Base-by-base conservation (phyloP, 768 basidiomycete species). In the Boletus sensibilis region DNA sequence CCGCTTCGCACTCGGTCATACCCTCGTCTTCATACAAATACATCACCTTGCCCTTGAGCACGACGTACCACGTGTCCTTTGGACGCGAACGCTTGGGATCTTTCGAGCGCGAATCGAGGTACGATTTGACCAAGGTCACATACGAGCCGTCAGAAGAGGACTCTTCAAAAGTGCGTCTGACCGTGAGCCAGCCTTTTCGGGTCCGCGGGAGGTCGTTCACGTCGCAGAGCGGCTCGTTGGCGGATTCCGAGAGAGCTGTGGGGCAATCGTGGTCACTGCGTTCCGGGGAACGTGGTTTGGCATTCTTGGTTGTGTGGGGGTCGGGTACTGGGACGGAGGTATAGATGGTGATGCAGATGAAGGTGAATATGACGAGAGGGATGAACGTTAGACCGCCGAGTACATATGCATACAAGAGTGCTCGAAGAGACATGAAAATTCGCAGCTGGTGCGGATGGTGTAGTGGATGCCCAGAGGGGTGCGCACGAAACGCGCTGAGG, bases 1-100 rank as follows among this genome's bases (percentile, higher is more conserved):
- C 95, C 4, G 88, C 93, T 67, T 88, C 88, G 73, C 92, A 94
- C 62, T 98, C 95, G 51, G 82, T 82, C 86, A 92, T 91, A 16
- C 78, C 80, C 74, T 97, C 94, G 72, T 95, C 91, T 72, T 96
- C 94, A 74, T 97, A 98, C 21, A 98, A 76, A 73, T 93, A 98
- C 31, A 98, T 75, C 38, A 96, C 86, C 65, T 85, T 88, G 42
- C 90, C 92, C 78, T 98, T 98, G 69, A 98, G 80, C 8, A 88
- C 92, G 51, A 88, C 90, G 69, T 87, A 97, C 86, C 91, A 97
- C 82, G 82, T 87, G 69, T 97, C 95, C 74, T 92, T 93, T 16
- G 94, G 92, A 48, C 90, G 81, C 14, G 88, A 85, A 40, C 83
- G 79, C 67, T 88, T 90, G 9, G 92, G 89, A 72, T 94, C 91